These are phyloP conservation scores for Fusarium sp. DNA, from an alignment of 2,329 filamentous ascomycete species.

Conservation along the genomic window DNA sequence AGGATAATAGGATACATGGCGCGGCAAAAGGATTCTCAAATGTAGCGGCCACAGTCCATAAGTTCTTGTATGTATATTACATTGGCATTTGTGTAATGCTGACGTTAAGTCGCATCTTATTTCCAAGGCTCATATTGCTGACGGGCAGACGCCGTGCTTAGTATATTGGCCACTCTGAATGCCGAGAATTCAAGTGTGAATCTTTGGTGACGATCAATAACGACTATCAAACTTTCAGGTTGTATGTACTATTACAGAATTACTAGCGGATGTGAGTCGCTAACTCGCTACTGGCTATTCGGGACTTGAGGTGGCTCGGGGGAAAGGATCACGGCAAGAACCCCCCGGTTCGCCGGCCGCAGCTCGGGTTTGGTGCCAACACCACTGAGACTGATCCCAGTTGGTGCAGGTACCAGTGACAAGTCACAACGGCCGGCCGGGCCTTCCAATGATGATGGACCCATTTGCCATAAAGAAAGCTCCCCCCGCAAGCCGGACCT, in stretches of 20 bases:
- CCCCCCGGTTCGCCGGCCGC: constrained; percentile 45
- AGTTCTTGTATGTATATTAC: background rate
- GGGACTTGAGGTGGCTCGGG: constrained; percentile 40
- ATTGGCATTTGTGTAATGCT: background rate
- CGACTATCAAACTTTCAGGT: background rate
- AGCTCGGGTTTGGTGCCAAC: constrained; percentile 21
- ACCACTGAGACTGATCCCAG: constrained; percentile 3
- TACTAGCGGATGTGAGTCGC: constrained; percentile 13
- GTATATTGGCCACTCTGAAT: constrained; percentile 22
- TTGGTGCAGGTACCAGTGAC: constrained; percentile 41
- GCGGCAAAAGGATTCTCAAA: background rate
- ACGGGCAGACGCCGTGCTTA: constrained; percentile 7
- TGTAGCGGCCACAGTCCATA: background rate
- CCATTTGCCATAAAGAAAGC: constrained; percentile 44
- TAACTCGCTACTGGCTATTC: constrained; percentile 35
- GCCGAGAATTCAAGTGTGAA: constrained; percentile 19
- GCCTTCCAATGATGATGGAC: constrained; percentile 37
- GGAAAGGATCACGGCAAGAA: constrained; percentile 44
- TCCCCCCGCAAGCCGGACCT: constrained; percentile 38
- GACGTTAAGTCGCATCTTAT: constrained; percentile 16
- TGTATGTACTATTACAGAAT: background rate
- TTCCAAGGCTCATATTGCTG: background rate
- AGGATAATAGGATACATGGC: background rate
- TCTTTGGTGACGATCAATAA: constrained; percentile 22
- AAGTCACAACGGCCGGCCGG: constrained; percentile 27